Conservation (phyloP, 495 filamentous ascomycete species). For the Collariella sp. region DNA sequence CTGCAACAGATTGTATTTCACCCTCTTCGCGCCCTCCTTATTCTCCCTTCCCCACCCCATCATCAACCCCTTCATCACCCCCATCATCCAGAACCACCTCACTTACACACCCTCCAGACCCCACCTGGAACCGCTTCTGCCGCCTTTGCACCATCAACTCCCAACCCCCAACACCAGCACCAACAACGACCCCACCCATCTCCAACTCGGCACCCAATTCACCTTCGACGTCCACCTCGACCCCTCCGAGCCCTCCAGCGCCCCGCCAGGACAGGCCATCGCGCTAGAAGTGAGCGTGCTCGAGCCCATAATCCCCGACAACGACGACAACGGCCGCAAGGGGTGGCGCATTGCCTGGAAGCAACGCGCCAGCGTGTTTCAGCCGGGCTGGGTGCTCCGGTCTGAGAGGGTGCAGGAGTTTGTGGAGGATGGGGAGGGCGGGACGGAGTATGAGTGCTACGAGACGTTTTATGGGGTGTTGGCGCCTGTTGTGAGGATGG, state of each 20-base stretch:
- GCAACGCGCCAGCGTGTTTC: constrained; percentile 1
- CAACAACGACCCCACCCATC: constrained; percentile 1
- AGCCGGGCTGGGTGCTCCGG: constrained; percentile 23
- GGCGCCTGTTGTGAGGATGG: constrained; percentile 19
- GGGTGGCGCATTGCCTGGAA: constrained; percentile 32
- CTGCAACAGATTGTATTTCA: no score
- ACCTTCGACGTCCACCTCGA: constrained; percentile 29
- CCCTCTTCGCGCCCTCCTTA: no score
- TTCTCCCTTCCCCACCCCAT: no score
- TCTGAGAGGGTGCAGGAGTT: constrained; percentile 36
- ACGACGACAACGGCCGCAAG: not conserved
- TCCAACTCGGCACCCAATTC: constrained; percentile 23
- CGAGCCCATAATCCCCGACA: constrained; percentile 10
- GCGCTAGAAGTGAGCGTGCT: constrained; percentile 24
- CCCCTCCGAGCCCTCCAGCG: not conserved
- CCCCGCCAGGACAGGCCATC: not conserved
- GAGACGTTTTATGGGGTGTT: constrained; percentile 35
- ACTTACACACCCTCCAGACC: constrained; percentile 9
- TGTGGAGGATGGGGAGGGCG: constrained; percentile 17
- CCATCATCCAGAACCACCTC: no score
- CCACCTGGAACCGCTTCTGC: constrained; percentile 33
- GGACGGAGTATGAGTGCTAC: constrained; percentile 27
- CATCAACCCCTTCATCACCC: not conserved
- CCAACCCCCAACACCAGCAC: constrained; percentile 9
- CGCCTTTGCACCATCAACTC: constrained; percentile 18